Percentiles rank a stretch among this genome's conserved stretches.
These are phyloP conservation scores for Penicillium cinerascens DNA, from an alignment of 495 filamentous ascomycete species.

Conservation along the genomic window DNA sequence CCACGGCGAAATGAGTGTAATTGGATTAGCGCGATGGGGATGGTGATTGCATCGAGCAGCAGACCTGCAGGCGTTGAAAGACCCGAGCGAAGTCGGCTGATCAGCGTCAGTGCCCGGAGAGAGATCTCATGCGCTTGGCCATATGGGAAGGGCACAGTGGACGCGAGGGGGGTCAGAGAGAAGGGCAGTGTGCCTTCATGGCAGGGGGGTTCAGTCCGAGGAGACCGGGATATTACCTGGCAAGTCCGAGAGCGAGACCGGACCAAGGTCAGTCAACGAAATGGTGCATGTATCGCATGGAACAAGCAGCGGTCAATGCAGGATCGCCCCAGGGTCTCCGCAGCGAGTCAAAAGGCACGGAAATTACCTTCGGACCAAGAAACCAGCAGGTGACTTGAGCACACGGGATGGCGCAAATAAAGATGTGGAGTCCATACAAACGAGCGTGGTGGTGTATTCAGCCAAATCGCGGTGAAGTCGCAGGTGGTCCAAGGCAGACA, in stretches of 20 bases:
- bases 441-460: conserved; percentile 4
- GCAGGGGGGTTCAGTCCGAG: background rate
- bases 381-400: conserved; percentile 21
- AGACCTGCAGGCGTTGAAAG: conserved; percentile 20
- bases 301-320: conserved; percentile 32
- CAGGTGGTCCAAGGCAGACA: background rate
- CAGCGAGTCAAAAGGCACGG: background rate
- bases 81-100: conserved; percentile 23
- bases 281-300: conserved; percentile 17
- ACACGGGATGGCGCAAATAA: conserved; percentile 27
- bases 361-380: conserved; percentile 4
- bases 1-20: conserved; percentile 7
- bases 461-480: background rate
- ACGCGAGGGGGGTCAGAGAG: conserved; percentile 11
- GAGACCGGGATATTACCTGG: conserved; percentile 2
- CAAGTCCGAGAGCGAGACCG: conserved; percentile 5
- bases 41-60: conserved; percentile 16
- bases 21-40: conserved; percentile 11
- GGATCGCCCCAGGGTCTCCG: conserved; percentile 14
- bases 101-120: conserved; percentile 14
- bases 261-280: conserved; percentile 8
- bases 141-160: conserved; percentile 11
- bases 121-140: conserved; percentile 15
- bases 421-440: conserved; percentile 18
- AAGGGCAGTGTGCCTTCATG: background rate